phyloP scores from a whole-genome alignment of 2,329 filamentous ascomycete genomes.

The Paraphaeosphaeria sporulosa region DNA sequence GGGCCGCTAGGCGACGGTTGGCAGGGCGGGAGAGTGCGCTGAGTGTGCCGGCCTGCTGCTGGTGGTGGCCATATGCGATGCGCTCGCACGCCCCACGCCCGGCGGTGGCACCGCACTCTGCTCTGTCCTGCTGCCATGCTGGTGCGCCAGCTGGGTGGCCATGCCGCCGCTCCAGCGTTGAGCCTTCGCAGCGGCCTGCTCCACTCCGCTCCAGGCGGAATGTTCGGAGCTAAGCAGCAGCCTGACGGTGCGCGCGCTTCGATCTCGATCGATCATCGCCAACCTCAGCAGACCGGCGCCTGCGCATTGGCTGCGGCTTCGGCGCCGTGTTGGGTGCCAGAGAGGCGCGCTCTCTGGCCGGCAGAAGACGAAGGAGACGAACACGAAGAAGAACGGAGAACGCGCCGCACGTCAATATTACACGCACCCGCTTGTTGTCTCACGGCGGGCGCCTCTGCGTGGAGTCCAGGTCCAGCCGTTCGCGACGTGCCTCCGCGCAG shows the following conservation, averaged over 20 bases:
- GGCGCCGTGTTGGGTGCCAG: slow-evolving; percentile 1
- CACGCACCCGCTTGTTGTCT: slow-evolving; percentile 7
- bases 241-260: background rate
- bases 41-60: too few relatives aligned
- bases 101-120: too few relatives aligned
- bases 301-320: slow-evolving; percentile 2
- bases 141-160: too few relatives aligned
- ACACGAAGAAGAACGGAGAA: too few relatives aligned
- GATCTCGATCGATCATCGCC: slow-evolving; percentile 12
- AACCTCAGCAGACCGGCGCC: background rate
- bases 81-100: too few relatives aligned
- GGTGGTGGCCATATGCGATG: too few relatives aligned
- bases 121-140: too few relatives aligned
- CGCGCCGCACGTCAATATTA: slow-evolving; percentile 2
- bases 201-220: slow-evolving; percentile 1
- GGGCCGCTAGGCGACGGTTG: background rate
- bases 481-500: background rate
- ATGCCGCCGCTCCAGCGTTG: background rate
- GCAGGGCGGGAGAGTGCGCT: background rate
- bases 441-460: background rate
- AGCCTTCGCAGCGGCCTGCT: background rate
- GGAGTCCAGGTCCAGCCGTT: background rate
- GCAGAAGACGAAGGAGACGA: too few relatives aligned
- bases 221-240: slow-evolving; percentile 3
- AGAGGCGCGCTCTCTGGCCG: too few relatives aligned